Conservation (phyloP, 257 asterid species). For the Osmanthus fragrans region DNA sequence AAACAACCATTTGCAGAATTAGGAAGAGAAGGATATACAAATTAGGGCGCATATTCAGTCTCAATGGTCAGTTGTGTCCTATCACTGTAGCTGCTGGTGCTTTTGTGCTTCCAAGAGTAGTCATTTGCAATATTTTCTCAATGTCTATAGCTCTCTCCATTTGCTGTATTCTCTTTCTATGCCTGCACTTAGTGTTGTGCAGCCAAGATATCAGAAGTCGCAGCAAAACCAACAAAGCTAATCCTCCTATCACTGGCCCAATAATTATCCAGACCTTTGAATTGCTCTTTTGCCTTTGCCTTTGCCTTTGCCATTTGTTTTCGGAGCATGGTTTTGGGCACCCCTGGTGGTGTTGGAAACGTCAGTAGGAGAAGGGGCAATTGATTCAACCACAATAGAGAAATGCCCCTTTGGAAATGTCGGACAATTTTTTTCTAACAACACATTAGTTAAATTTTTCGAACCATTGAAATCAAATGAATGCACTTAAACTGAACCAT, state of each 20-base stretch:
- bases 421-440: constrained; percentile 41
- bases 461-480: constrained; percentile 48
- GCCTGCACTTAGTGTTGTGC: constrained; percentile 40
- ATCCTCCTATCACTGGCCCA: constrained; percentile 54
- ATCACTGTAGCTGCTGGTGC: constrained; percentile 42
- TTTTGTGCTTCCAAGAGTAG: constrained; percentile 39
- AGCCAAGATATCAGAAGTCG: constrained; percentile 37
- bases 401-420: constrained; percentile 65
- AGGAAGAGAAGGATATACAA: no score
- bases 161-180: constrained; percentile 37
- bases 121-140: constrained; percentile 31
- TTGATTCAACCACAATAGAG: constrained; percentile 56
- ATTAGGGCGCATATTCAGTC: no score
- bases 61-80: no score
- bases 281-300: constrained; percentile 1
- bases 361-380: constrained; percentile 39
- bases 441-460: constrained; percentile 45
- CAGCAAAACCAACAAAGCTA: constrained; percentile 39
- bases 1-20: no score
- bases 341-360: background rate
- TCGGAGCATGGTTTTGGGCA: background rate
- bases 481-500: constrained; percentile 54
- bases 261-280: constrained; percentile 48
- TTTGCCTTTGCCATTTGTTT: background rate
- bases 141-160: no score